Conservation (phyloP, 1,284 basidiomycete genomes). For the Fomes fomentarius region DNA sequence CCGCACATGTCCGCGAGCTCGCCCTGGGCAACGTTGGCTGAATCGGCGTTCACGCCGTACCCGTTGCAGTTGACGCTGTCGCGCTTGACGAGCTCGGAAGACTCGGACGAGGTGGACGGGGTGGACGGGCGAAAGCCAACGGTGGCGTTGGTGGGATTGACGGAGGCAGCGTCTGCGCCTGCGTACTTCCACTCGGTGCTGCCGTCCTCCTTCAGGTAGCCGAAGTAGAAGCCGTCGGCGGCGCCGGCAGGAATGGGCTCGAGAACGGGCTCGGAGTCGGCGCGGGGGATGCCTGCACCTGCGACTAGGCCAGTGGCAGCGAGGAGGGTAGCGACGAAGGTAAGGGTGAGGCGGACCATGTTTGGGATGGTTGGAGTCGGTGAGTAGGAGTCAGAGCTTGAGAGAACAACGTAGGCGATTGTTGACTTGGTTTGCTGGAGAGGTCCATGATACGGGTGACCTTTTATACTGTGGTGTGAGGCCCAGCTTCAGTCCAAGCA, state of each 20-base stretch:
- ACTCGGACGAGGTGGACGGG: background rate
- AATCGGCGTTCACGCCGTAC: background rate
- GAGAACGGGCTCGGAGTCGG: background rate
- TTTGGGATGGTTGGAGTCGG: background rate
- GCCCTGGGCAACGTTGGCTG: background rate
- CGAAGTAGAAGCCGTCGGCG: background rate
- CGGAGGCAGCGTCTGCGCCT: background rate
- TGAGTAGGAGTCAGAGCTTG: too few species aligned
- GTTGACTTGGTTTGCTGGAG: too few species aligned
- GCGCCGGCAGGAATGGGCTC: background rate
- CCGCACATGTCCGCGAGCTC: background rate
- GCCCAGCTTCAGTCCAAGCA: too few species aligned
- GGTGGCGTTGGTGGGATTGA: background rate
- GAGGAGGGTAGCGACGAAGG: background rate
- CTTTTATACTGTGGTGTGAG: too few species aligned
- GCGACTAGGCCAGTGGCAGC: background rate
- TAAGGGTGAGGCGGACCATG: background rate
- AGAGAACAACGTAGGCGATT: too few species aligned
- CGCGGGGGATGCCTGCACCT: background rate
- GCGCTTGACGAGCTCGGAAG: background rate
- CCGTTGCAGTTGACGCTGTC: background rate
- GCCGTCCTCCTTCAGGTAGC: background rate
- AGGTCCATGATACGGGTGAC: too few species aligned
- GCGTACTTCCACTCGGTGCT: background rate
- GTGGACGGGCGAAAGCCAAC: background rate